Base-by-base conservation (phyloP, 2,329 filamentous ascomycete species). In the Trichoderma sp. region DNA sequence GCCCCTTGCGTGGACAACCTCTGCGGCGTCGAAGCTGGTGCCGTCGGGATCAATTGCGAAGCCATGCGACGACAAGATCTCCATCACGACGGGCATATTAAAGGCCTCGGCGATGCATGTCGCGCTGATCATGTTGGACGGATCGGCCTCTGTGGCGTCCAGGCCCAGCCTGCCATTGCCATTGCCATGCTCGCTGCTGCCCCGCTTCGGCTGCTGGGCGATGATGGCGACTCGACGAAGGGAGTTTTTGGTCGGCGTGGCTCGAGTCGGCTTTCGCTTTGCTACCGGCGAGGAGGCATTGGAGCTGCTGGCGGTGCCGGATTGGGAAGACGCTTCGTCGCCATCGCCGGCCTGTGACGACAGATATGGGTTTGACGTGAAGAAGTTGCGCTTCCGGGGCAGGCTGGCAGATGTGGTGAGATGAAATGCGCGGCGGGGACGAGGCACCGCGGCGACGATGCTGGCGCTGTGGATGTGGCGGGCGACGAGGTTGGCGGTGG, bases 181-280 rank as follows among this genome's bases (percentile, higher is more conserved):
- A 30, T 30, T 30, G 28, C 72, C 76, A 21, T 21, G 46, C 81
- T 82, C 80, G 28, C 60, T 37, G 39, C 60, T 30, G 24, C 73
- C 74, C 63, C 76, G 76, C 64, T 82, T 81, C n/a, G 82, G 79
- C 71, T 84, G 84, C 76, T 97, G 93, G 21, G 94, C 94, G 74
- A 96, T 93, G 21, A 93, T 91, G 37, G 94, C 93, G 14, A 97
- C 93, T 69, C 94, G 87, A 67, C 95, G 89, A 37, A 97, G 83
- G 2, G 93, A 96, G 71, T 90, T 91, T 73, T 93, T 91, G 55
- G 87, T 79, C 4, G 81, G 81, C 4, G 81, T 77, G 1, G 81
- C 74, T 51, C 85, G 79, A 3, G 80, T 79, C 7, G 81, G 79
- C 68, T 85, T 86, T 68, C 84, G 81, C 74, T 85, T 86, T 60